phyloP scores from a whole-genome alignment of 257 asterid species.

The Solanum appendiculatum region DNA sequence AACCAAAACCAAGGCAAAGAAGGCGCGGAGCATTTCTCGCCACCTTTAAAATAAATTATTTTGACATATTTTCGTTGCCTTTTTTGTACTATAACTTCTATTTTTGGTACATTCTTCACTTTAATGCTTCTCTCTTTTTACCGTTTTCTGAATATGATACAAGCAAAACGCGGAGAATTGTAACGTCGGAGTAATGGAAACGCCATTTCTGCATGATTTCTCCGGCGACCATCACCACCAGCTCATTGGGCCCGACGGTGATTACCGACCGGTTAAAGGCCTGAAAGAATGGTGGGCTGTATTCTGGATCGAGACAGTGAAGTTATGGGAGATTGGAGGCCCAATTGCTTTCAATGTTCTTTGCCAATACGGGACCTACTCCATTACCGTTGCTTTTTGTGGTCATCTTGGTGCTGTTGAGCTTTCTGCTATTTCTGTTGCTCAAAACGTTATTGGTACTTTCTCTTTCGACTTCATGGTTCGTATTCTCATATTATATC shows the following conservation, averaged over 20 bases:
- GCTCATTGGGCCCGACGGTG: not conserved
- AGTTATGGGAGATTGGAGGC: not conserved
- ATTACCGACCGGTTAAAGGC: not conserved
- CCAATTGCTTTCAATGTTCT: not conserved
- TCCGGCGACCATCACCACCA: not conserved
- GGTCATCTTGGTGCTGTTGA: not conserved
- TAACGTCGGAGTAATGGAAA: not conserved
- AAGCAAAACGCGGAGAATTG: not conserved
- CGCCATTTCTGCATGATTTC: not conserved
- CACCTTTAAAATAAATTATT: not conserved
- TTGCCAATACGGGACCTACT: not conserved
- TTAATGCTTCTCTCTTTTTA: not conserved
- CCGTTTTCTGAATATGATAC: not conserved
- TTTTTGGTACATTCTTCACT: not conserved
- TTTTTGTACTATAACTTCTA: not conserved
- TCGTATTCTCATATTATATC: not conserved
- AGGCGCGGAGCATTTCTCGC: not conserved
- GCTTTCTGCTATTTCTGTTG: not conserved
- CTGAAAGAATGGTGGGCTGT: not conserved
- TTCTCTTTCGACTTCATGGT: slow-evolving; percentile 66
- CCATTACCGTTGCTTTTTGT: not conserved
- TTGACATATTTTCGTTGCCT: not conserved
- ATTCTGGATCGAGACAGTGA: not conserved
- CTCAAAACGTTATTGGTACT: not conserved
- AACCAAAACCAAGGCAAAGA: not conserved